Conservation (phyloP, 2,329 filamentous ascomycete species). For the Bipolaris zeicola region DNA sequence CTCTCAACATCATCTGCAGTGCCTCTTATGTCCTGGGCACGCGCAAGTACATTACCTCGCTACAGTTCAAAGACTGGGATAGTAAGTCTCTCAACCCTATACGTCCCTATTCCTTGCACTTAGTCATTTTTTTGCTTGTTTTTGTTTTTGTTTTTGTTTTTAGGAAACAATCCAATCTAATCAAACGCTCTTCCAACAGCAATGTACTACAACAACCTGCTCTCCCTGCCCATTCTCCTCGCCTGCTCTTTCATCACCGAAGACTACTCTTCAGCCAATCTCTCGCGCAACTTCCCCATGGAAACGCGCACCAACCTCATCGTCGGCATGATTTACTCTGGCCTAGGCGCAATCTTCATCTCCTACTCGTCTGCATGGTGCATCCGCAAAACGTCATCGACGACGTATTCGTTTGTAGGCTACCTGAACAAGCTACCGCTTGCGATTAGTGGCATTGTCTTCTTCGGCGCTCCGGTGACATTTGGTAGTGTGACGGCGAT, state of each 20-base stretch:
- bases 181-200: constrained; percentile 58
- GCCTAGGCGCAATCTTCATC: constrained; percentile 92
- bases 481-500: constrained; percentile 92
- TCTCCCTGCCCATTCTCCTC: constrained; percentile 90
- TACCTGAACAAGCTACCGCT: constrained; percentile 99
- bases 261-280: constrained; percentile 87
- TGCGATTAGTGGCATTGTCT: constrained; percentile 86
- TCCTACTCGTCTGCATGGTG: constrained; percentile 99
- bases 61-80: constrained; percentile 99
- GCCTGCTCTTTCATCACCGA: constrained; percentile 81
- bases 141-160: neutral
- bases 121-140: neutral
- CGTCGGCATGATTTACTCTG: constrained; percentile 90
- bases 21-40: constrained; percentile 88
- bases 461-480: constrained; percentile 93
- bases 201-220: constrained; percentile 99
- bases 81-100: constrained; percentile 64
- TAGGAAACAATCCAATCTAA: no score
- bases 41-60: constrained; percentile 98
- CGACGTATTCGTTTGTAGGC: constrained; percentile 98
- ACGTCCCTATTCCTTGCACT: neutral
- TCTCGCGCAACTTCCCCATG: constrained; percentile 82
- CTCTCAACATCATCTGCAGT: constrained; percentile 89
- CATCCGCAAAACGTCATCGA: constrained; percentile 94
- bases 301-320: constrained; percentile 79